These are phyloP conservation scores for Aureobasidium sp. DNA, from an alignment of 2,329 filamentous ascomycete genomes.

Conservation along the genomic window DNA sequence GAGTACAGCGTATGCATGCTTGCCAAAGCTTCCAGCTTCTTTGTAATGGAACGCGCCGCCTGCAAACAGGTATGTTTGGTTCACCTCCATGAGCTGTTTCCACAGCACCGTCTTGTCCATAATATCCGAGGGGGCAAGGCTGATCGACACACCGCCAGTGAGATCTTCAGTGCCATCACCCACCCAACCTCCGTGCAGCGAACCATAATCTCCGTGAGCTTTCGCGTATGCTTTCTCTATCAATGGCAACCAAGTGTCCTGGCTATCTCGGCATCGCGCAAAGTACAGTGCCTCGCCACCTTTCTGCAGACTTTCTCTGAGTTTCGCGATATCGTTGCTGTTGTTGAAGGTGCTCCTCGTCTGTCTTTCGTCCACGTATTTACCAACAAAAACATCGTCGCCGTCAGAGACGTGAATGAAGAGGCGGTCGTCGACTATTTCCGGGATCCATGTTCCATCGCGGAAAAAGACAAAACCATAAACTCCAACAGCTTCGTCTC, in stretches of 20 bases:
- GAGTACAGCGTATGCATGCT: conserved; percentile 57
- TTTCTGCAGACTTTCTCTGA: conserved; percentile 48
- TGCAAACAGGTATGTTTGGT: conserved; percentile 72
- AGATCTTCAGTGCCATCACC: conserved; percentile 54
- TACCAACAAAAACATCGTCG: conserved; percentile 53
- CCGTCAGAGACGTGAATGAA: conserved; percentile 77
- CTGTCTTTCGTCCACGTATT: conserved; percentile 6
- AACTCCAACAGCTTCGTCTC: conserved; percentile 66
- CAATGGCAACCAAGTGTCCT: conserved; percentile 76
- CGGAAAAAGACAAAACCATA: conserved; percentile 82
- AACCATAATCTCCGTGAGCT: conserved; percentile 70
- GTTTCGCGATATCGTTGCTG: conserved; percentile 40
- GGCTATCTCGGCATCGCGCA: conserved; percentile 60
- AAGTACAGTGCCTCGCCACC: conserved; percentile 74
- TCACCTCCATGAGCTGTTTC: conserved; percentile 72
- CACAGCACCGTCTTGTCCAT: conserved; percentile 76
- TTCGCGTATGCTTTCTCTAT: conserved; percentile 81
- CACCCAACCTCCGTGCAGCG: conserved; percentile 68
- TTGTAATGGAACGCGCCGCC: conserved; percentile 44
- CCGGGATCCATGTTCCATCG: conserved; percentile 86
- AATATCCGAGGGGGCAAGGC: conserved; percentile 45
- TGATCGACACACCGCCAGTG: conserved; percentile 44
- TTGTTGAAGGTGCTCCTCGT: conserved; percentile 6
- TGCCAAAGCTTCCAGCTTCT: conserved; percentile 48
- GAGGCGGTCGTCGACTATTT: conserved; percentile 85